Conservation (phyloP, 1,284 basidiomycete genomes). For the Moesziomyces sp. region DNA sequence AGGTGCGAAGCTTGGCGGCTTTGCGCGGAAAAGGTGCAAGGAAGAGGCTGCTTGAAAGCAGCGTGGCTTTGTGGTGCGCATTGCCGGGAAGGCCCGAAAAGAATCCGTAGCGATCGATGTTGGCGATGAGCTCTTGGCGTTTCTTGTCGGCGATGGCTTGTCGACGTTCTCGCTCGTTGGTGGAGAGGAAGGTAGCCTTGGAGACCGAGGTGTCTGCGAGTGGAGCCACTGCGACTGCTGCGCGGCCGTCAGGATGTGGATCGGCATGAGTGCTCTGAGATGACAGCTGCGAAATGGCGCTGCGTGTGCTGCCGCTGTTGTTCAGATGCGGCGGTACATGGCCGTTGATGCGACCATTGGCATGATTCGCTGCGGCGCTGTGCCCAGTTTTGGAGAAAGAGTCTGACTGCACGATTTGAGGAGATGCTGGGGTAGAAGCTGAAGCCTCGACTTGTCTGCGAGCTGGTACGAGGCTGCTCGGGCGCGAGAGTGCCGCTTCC, state of each 20-base stretch:
- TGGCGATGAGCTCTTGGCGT: slow-evolving; percentile 41
- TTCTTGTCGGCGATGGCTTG: slow-evolving; percentile 41
- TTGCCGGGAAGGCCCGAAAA: slow-evolving; percentile 25
- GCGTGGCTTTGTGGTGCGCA: slow-evolving; percentile 20
- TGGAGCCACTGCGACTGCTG: slow-evolving; percentile 1
- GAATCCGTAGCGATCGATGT: slow-evolving; percentile 56
- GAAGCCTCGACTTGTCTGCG: background rate
- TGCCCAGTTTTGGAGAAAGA: background rate
- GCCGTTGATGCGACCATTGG: slow-evolving; percentile 3
- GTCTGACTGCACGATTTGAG: background rate
- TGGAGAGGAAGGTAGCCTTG: slow-evolving; percentile 25
- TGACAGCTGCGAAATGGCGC: slow-evolving; percentile 4
- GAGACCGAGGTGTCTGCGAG: slow-evolving; percentile 14
- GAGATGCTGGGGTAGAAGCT: background rate
- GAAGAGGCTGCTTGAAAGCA: slow-evolving; percentile 29
- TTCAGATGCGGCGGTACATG: slow-evolving; percentile 4
- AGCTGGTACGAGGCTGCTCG: slow-evolving; percentile 8
- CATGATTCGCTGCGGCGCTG: background rate
- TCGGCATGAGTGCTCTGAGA: background rate
- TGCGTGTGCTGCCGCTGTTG: slow-evolving; percentile 10
- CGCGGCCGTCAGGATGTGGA: background rate
- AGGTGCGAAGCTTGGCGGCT: slow-evolving; percentile 8
- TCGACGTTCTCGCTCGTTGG: slow-evolving; percentile 30
- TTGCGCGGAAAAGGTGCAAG: slow-evolving; percentile 25
- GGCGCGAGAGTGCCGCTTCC: slow-evolving; percentile 29